phyloP scores from a whole-genome alignment of 2,329 filamentous ascomycete genomes.

The Hypomyces perniciosus region DNA sequence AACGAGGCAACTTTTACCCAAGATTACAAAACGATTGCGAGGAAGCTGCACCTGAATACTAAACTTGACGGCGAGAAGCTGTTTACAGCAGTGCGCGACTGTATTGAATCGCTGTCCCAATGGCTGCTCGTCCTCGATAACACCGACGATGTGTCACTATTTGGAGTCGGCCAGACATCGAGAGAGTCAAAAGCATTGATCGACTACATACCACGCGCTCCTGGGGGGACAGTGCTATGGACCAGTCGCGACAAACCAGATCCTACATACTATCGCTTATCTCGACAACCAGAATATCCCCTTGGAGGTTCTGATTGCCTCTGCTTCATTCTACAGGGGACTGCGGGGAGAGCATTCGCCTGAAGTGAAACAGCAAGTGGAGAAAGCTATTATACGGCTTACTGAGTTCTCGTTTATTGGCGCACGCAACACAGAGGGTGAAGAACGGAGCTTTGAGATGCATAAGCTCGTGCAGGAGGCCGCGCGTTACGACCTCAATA shows the following conservation, averaged over 20 bases:
- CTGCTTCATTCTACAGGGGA: neutral
- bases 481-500: slow-evolving; percentile 15
- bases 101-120: slow-evolving; percentile 12
- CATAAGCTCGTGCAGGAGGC: slow-evolving; percentile 29
- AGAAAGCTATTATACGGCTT: slow-evolving; percentile 22
- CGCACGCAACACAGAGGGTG: slow-evolving; percentile 1
- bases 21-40: slow-evolving; percentile 26
- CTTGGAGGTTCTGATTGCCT: slow-evolving; percentile 18
- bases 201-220: slow-evolving; percentile 20
- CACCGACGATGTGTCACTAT: slow-evolving; percentile 25
- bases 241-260: slow-evolving; percentile 26
- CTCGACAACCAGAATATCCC: slow-evolving; percentile 29
- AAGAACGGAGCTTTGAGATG: slow-evolving; percentile 21
- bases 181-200: slow-evolving; percentile 4
- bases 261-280: slow-evolving; percentile 26
- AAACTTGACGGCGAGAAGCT: slow-evolving; percentile 19
- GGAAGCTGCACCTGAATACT: slow-evolving; percentile 16
- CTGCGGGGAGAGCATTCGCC: slow-evolving; percentile 7
- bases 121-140: slow-evolving; percentile 31
- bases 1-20: slow-evolving; percentile 25
- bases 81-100: slow-evolving; percentile 11
- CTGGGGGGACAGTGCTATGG: slow-evolving; percentile 25
- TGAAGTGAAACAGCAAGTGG: too few relatives aligned
- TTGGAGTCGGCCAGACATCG: slow-evolving; percentile 15
- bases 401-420: slow-evolving; percentile 29